Base-by-base conservation (phyloP, 768 basidiomycete genomes). In the Chalciporus piperatus region DNA sequence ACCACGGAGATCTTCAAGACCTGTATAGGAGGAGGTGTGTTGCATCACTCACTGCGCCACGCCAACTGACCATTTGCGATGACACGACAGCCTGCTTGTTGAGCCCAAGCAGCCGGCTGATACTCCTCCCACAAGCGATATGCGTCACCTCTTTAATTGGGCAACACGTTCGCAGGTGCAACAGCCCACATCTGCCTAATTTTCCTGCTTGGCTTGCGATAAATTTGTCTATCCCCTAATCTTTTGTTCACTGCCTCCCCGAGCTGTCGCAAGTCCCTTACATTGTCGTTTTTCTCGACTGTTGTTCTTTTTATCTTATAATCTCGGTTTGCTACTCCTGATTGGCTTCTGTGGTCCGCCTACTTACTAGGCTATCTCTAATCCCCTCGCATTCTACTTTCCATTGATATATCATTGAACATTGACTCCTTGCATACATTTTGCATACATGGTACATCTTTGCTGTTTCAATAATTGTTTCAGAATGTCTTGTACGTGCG, bases 101-200 rank as follows among this genome's bases (percentile, higher is more conserved):
- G 90, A 92, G 66, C 91, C 90, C 42, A 87, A 80, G 63, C 89
- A 91, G 54, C 77, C 87, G 9, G 85, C 86, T 35, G 90, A 92
- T 66, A 73, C 74, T 33, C 78, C 82, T 22, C 83, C 80, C 39
- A 64, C 71, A 10, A 75, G 80, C 54, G 89, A 91, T 61, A 79
- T 89, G 76, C 85, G 87, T 45, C 85, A 89, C 64, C 73, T 90
- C 33, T 91, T 90, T 70, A 80, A 79, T 59, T 89, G 89, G 89
- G 82, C 87, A 44, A 83, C 81, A 51, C 78, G 85, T 54, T 83
- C 83, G 51, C 68, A 70, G 52, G 68, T 70, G 52, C 67, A 68
- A 56, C 65, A 73, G 43, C 63, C 74, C 39, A 67, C 73, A 52
- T 57, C 72, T 46, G 67, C 71, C 45, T 75, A 63, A 57, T 47